These are phyloP conservation scores for Phytophthora idaei DNA, from an alignment of 352 stramenopile species.

Conservation along the genomic window DNA sequence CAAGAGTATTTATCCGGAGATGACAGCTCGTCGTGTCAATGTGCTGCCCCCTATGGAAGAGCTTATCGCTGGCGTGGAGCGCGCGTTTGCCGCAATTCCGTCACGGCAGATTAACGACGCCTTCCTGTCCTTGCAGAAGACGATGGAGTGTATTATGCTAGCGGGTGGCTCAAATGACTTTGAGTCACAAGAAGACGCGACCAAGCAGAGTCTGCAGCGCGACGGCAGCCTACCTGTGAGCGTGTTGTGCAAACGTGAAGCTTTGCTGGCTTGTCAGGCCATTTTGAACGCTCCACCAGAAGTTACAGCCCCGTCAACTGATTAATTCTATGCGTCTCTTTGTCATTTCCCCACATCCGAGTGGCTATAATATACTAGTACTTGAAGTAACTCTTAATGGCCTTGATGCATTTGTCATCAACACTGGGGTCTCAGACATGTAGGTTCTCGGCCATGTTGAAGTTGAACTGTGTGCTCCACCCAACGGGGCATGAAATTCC, in stretches of 20 bases:
- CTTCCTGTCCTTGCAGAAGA: constrained; percentile 43
- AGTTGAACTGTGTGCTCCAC: constrained; percentile 29
- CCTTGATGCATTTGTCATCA: no score
- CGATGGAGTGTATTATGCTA: constrained; percentile 48
- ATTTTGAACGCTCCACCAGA: constrained; percentile 17
- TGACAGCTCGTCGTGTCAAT: constrained; percentile 10
- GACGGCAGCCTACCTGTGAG: constrained; percentile 47
- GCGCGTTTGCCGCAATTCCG: constrained; percentile 26
- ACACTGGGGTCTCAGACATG: not conserved
- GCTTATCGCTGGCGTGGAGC: constrained; percentile 32
- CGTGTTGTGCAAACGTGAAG: constrained; percentile 39
- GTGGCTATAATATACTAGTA: no score
- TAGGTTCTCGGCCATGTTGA: constrained; percentile 13
- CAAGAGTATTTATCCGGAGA: constrained; percentile 32
- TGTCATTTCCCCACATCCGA: not conserved
- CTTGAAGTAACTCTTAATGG: no score
- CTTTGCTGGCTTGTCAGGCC: constrained; percentile 30
- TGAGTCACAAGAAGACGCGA: constrained; percentile 29
- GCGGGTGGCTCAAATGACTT: constrained; percentile 43
- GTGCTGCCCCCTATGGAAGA: constrained; percentile 27
- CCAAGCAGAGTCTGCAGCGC: constrained; percentile 40
- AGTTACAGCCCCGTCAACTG: constrained; percentile 5
- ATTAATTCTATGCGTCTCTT: not conserved
- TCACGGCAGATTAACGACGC: constrained; percentile 32
- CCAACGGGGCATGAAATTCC: constrained; percentile 14